Percentiles rank a stretch among this genome's conserved stretches.
phyloP scores from a whole-genome alignment of 2,329 filamentous ascomycete species.

The Tolypocladium sp. region DNA sequence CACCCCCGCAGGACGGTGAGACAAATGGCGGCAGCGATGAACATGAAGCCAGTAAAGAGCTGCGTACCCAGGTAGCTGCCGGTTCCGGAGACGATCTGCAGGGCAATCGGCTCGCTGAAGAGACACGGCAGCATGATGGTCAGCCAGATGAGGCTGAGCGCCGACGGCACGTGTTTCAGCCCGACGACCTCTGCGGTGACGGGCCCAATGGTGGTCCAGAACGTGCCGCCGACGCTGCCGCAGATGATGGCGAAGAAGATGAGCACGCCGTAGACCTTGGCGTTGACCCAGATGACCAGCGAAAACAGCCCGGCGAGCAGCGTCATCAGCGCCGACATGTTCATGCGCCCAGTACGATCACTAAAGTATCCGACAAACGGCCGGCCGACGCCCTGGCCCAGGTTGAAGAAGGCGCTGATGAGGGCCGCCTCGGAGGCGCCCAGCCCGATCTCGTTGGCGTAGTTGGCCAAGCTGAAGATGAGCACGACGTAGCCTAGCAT shows the following conservation, averaged over 20 bases:
- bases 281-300: slow-evolving; percentile 65
- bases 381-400: slow-evolving; percentile 57
- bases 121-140: slow-evolving; percentile 61
- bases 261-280: slow-evolving; percentile 52
- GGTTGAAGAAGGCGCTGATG: slow-evolving; percentile 64
- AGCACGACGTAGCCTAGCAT: slow-evolving; percentile 68
- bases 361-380: slow-evolving; percentile 65
- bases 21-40: slow-evolving; percentile 34
- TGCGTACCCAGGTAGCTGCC: slow-evolving; percentile 43
- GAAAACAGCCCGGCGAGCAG: slow-evolving; percentile 55
- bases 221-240: slow-evolving; percentile 60
- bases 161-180: slow-evolving; percentile 56
- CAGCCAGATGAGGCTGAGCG: slow-evolving; percentile 63
- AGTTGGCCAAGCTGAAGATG: slow-evolving; percentile 69
- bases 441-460: slow-evolving; percentile 59
- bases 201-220: slow-evolving; percentile 61
- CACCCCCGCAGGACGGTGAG: slow-evolving; percentile 24
- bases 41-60: slow-evolving; percentile 54
- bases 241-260: slow-evolving; percentile 65
- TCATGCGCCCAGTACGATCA: slow-evolving; percentile 61
- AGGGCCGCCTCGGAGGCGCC: slow-evolving; percentile 58
- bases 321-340: slow-evolving; percentile 59
- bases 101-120: slow-evolving; percentile 56
- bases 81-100: slow-evolving; percentile 38
- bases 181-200: slow-evolving; percentile 69